Evolutionary conservation across 768 basidiomycete genomes (phyloP).

Genomic region (Coprinellus micaceus): DNA sequence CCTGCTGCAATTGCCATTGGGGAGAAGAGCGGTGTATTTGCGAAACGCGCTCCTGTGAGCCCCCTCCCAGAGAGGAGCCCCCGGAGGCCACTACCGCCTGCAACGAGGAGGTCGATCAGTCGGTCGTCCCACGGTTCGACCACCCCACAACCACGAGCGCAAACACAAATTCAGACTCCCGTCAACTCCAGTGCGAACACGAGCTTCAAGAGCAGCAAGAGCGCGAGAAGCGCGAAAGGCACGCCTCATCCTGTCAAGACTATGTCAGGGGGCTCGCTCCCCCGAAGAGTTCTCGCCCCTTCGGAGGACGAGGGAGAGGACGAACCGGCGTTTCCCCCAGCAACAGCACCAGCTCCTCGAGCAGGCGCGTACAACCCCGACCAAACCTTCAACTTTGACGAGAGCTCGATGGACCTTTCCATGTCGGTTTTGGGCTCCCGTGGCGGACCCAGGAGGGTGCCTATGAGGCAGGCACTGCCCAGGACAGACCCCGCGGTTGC

Average conservation of each 20-base stretch:
- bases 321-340: too few relatives aligned
- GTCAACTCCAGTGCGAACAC: too few relatives aligned
- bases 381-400: background rate
- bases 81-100: conserved; percentile 55
- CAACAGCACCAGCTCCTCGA: conserved; percentile 20
- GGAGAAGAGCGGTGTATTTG: conserved; percentile 32
- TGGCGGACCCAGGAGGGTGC: background rate
- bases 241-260: conserved; percentile 27
- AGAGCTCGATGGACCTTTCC: background rate
- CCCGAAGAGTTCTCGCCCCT: background rate
- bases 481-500: background rate
- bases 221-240: too few relatives aligned
- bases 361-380: conserved; percentile 2
- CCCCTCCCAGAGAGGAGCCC: conserved; percentile 58
- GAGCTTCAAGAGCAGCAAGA: too few relatives aligned
- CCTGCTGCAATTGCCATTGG: background rate
- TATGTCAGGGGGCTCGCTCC: conserved; percentile 22
- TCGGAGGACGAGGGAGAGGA: background rate
- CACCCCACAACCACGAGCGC: too few relatives aligned
- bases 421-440: background rate
- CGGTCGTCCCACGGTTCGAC: too few relatives aligned
- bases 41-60: conserved; percentile 59
- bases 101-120: conserved; percentile 4
- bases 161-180: too few relatives aligned
- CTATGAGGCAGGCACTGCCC: background rate